These are phyloP conservation scores for Entoloma clypeatum DNA, from an alignment of 1,284 basidiomycete genomes.

Conservation along the genomic window DNA sequence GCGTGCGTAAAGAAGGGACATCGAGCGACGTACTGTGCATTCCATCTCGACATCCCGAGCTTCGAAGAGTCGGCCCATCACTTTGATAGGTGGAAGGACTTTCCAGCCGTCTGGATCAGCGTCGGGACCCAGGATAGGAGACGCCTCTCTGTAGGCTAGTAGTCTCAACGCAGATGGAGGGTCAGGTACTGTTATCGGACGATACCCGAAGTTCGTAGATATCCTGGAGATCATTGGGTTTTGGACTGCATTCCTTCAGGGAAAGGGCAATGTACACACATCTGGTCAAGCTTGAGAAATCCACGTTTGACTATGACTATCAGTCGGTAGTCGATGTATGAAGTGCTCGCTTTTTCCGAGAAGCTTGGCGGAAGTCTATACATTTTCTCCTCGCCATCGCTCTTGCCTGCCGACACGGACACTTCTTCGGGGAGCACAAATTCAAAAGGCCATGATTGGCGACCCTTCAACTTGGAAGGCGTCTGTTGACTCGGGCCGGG, in stretches of 20 bases:
- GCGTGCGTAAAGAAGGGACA: not conserved
- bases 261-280: slow-evolving; percentile 26
- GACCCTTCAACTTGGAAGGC: slow-evolving; percentile 37
- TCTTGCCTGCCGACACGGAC: slow-evolving; percentile 27
- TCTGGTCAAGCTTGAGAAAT: slow-evolving; percentile 38
- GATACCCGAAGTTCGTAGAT: slow-evolving; percentile 36
- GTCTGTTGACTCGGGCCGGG: slow-evolving; percentile 17
- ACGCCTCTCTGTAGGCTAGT: slow-evolving; percentile 42
- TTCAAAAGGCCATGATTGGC: slow-evolving; percentile 44
- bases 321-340: slow-evolving; percentile 48
- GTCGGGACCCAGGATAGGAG: slow-evolving; percentile 39
- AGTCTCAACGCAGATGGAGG: slow-evolving; percentile 44
- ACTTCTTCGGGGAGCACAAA: slow-evolving; percentile 42
- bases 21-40: slow-evolving; percentile 35
- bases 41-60: slow-evolving; percentile 35
- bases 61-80: slow-evolving; percentile 44
- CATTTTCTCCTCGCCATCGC: slow-evolving; percentile 21
- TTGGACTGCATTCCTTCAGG: not conserved
- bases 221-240: slow-evolving; percentile 22
- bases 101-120: slow-evolving; percentile 50
- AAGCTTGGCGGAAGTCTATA: slow-evolving; percentile 47
- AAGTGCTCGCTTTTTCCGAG: slow-evolving; percentile 41
- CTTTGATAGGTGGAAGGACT: slow-evolving; percentile 30
- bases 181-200: slow-evolving; percentile 38
- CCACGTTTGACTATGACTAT: slow-evolving; percentile 45